A percentile compares a stretch with the other conserved stretches of the same genome.
phyloP scores from a whole-genome alignment of 2,329 filamentous ascomycete genomes.

The Alternaria burnsii region DNA sequence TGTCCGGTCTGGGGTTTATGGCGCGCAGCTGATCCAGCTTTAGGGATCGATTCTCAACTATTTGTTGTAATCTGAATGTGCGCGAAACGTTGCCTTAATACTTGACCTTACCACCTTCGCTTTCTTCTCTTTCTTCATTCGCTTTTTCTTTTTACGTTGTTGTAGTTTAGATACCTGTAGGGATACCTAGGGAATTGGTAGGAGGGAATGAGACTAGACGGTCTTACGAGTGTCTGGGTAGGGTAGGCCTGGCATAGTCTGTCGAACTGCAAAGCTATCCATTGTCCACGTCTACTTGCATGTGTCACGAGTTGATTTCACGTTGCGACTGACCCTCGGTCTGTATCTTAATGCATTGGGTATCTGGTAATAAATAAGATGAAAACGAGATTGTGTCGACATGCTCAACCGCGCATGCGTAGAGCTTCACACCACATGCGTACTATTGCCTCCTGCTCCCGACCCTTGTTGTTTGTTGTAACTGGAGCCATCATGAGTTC shows the following conservation, averaged over 20 bases:
- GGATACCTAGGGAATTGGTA: slow-evolving; percentile 22
- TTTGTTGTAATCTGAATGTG: slow-evolving; percentile 35
- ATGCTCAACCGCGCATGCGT: slow-evolving; percentile 33
- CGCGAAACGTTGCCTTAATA: slow-evolving; percentile 23
- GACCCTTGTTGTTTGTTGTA: slow-evolving; percentile 6
- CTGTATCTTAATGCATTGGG: background rate
- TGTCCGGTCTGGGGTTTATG: slow-evolving; percentile 17
- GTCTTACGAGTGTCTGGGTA: slow-evolving; percentile 12
- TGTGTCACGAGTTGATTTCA: background rate
- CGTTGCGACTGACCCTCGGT: too few relatives aligned
- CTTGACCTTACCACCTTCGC: slow-evolving; percentile 30
- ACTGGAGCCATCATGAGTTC: slow-evolving; percentile 39
- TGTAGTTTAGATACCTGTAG: slow-evolving; percentile 38
- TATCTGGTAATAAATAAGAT: background rate
- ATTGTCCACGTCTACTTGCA: background rate
- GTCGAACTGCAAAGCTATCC: slow-evolving; percentile 10
- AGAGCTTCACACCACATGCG: slow-evolving; percentile 48
- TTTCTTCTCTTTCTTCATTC: slow-evolving; percentile 16
- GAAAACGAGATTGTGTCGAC: background rate
- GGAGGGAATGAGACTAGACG: slow-evolving; percentile 14
- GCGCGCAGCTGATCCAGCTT: slow-evolving; percentile 23
- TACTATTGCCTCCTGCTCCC: slow-evolving; percentile 32
- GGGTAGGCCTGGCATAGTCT: slow-evolving; percentile 9
- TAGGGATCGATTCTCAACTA: slow-evolving; percentile 20
- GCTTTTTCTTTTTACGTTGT: slow-evolving; percentile 19